Base-by-base conservation (phyloP, 306 rosid species). In the Hippophae rhamnoides region DNA sequence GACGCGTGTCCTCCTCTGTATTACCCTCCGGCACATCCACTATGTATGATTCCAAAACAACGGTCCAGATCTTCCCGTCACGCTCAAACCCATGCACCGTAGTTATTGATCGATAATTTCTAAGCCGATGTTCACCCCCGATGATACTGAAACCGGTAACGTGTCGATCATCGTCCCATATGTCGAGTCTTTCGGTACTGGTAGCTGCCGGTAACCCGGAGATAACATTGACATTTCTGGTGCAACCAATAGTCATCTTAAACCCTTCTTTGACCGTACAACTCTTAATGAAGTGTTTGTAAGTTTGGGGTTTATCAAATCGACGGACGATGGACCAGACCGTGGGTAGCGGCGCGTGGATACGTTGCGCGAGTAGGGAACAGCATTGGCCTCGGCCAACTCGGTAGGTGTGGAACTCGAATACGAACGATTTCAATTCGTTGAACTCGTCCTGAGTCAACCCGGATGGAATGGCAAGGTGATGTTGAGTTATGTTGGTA, bases 141-240 rank as follows among this genome's bases (percentile, higher is more conserved):
- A 92, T 82, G 1, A 92, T 90, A 49, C 86, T 58, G 12, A 92
- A 92, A 71, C 99, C 88, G 1, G 88, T 55, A 1, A 92, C 56
- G 65, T 82, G 96, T 38, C 76, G 77, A 48, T 87, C 85, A 26
- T 92, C 99, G 61, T 92, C 99, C 60, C 87, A 25, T 9, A 92
- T 85, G 82, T 92, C 96, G 0, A 92, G 77, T 76, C 93, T 78
- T 74, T 92, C 99, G 9, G 90, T 89, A 74, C 95, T 85, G 0
- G 99, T 92, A 0, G 99, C 85, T 0, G 95, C 96, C 1, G 99
- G 99, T 0, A 92, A 75, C 2, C 96, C 99, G 1, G 99, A 92
- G 7, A 88, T 86, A 8, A 92, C 90, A 0, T 88, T 83, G 10
- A 92, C 88, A 54, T 92, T 95, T 38, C 99, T 54, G 31, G 86